Evolutionary conservation across 2,329 filamentous ascomycete genomes (phyloP).

Genomic region (Aspergillus viridinutans): DNA sequence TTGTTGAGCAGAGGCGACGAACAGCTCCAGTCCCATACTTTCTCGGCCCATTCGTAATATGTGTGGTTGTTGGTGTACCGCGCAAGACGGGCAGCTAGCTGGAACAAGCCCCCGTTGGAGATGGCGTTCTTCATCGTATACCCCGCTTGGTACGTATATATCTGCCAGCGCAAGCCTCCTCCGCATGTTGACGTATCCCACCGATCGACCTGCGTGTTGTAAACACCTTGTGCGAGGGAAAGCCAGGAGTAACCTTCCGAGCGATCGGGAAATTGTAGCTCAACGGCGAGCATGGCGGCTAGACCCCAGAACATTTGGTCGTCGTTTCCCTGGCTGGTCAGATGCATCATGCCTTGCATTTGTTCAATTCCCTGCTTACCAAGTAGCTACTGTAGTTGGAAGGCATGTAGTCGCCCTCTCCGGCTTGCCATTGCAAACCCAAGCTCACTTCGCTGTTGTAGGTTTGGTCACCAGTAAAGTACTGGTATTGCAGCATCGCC

Average conservation of each 20-base stretch:
- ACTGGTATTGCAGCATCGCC: conserved; percentile 66
- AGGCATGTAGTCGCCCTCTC: conserved; percentile 36
- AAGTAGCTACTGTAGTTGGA: conserved; percentile 34
- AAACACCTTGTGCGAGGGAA: conserved; percentile 66
- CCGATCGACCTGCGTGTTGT: conserved; percentile 63
- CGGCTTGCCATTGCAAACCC: conserved; percentile 32
- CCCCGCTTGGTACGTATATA: conserved; percentile 71
- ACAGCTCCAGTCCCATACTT: conserved; percentile 60
- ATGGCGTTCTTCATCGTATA: conserved; percentile 80
- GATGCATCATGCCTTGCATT: not conserved
- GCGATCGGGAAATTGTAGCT: conserved; percentile 60
- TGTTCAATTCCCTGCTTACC: conserved; percentile 5
- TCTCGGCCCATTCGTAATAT: conserved; percentile 60
- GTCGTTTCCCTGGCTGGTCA: conserved; percentile 54
- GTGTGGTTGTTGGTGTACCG: conserved; percentile 60
- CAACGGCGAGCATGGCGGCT: conserved; percentile 63
- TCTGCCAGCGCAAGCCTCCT: conserved; percentile 78
- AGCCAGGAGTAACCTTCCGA: conserved; percentile 40
- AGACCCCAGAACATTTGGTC: conserved; percentile 70
- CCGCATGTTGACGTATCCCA: conserved; percentile 67
- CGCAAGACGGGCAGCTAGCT: conserved; percentile 70
- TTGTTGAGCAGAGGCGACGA: conserved; percentile 56
- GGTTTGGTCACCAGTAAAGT: conserved; percentile 59
- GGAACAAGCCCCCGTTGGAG: conserved; percentile 78
- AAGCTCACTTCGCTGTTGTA: conserved; percentile 57